These are phyloP conservation scores for Penicillium sp. DNA, from an alignment of 2,329 filamentous ascomycete genomes.

Conservation along the genomic window DNA sequence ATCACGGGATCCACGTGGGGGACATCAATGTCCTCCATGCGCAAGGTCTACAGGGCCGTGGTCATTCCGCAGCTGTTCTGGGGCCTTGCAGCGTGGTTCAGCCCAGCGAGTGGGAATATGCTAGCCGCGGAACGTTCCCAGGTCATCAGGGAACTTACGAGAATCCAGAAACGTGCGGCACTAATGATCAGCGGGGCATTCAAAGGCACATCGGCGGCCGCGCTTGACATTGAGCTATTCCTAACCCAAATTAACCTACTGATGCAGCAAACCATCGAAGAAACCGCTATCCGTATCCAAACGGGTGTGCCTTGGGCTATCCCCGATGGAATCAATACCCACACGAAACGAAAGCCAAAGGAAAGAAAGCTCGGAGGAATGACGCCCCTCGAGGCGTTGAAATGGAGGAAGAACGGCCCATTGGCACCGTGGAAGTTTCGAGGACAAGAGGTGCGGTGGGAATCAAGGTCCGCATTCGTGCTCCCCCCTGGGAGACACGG, in stretches of 20 bases:
- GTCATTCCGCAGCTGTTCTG: not conserved
- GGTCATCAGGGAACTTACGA: not conserved
- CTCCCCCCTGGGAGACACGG: slow-evolving; percentile 1
- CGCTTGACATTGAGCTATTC: not conserved
- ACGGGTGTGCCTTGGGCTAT: not conserved
- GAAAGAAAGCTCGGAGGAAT: not conserved
- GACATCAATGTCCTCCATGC: not conserved
- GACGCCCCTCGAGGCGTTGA: not conserved
- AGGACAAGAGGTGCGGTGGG: not conserved
- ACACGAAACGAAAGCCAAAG: not conserved
- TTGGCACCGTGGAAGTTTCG: not conserved
- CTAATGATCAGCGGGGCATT: not conserved
- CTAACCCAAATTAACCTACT: not conserved
- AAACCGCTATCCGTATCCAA: not conserved
- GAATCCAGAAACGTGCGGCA: not conserved
- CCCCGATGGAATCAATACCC: not conserved
- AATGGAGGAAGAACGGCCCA: not conserved
- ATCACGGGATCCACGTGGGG: slow-evolving; percentile 5
- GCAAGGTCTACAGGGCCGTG: slow-evolving; percentile 2
- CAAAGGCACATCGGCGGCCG: not conserved
- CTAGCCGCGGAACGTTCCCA: not conserved
- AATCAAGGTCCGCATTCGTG: not conserved
- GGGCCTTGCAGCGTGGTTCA: not conserved
- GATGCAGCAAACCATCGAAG: not conserved
- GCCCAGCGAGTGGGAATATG: not conserved